phyloP scores from a whole-genome alignment of 2,329 filamentous ascomycete genomes.

The Nakataea oryzae region DNA sequence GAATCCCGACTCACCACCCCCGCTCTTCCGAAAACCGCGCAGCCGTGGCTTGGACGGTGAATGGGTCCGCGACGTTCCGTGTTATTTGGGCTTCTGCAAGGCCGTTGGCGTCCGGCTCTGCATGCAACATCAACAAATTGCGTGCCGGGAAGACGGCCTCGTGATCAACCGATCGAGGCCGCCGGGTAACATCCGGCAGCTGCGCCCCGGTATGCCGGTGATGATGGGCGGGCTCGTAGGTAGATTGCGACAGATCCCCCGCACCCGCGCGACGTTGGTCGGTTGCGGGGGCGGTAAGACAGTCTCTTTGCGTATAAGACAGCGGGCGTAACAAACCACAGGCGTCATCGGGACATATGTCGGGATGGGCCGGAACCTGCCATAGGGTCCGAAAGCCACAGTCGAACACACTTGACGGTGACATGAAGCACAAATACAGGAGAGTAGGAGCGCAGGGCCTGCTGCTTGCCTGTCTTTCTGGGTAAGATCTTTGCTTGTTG shows the following conservation, averaged over 20 bases:
- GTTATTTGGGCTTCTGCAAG: neutral
- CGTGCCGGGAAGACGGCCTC: neutral
- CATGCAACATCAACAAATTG: neutral
- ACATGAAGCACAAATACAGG: neutral
- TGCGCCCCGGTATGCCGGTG: neutral
- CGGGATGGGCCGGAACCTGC: no score
- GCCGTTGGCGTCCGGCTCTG: neutral
- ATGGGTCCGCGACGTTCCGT: neutral
- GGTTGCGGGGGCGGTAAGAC: neutral
- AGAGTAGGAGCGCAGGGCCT: neutral
- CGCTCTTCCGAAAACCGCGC: neutral
- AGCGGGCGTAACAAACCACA: neutral
- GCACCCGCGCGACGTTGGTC: neutral
- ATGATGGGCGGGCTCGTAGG: neutral
- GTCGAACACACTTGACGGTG: neutral
- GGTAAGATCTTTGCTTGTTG: neutral
- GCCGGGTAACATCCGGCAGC: neutral
- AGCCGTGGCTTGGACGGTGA: neutral
- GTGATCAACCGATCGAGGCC: neutral
- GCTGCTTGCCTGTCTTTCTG: neutral
- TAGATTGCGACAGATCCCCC: neutral
- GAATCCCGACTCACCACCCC: neutral
- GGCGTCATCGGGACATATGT: neutral
- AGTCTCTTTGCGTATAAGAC: neutral
- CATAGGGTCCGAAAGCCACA: neutral